Percentiles rank a stretch among this genome's conserved stretches.
phyloP scores from a whole-genome alignment of 129 eudicot species.

The Pulicaria dysenterica region DNA sequence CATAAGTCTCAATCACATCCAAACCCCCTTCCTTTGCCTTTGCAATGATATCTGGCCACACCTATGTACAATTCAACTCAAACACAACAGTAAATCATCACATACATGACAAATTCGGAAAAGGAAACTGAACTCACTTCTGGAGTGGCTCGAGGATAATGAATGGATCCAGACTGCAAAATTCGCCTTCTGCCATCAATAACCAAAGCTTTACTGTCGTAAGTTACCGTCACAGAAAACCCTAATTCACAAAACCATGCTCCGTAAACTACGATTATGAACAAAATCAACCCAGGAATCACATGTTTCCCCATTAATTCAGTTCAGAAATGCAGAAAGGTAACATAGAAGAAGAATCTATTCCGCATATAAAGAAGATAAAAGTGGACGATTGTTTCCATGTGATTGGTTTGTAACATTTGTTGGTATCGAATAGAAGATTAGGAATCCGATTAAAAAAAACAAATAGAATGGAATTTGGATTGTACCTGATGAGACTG shows the following conservation, averaged over 20 bases:
- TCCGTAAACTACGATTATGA: slow-evolving; percentile 38
- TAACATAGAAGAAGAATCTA: not conserved
- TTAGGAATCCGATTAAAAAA: not conserved
- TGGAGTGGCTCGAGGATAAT: slow-evolving; percentile 76
- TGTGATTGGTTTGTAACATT: slow-evolving; percentile 34
- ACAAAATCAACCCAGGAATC: slow-evolving; percentile 32
- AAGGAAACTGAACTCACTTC: slow-evolving; percentile 50
- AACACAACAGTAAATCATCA: slow-evolving; percentile 1
- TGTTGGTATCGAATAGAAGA: slow-evolving; percentile 34
- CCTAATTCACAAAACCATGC: slow-evolving; percentile 43
- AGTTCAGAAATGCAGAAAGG: slow-evolving; percentile 20
- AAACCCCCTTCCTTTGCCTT: slow-evolving; percentile 85
- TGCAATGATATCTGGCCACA: slow-evolving; percentile 67
- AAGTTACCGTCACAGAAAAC: slow-evolving; percentile 50
- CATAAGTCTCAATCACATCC: slow-evolving; percentile 77
- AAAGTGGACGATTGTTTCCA: slow-evolving; percentile 20
- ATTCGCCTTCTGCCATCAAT: slow-evolving; percentile 76
- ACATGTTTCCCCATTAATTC: slow-evolving; percentile 35
- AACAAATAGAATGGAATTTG: slow-evolving; percentile 12
- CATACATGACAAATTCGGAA: not conserved
- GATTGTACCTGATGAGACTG: slow-evolving; percentile 28
- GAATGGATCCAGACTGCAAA: slow-evolving; percentile 76
- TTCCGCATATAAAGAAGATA: not conserved
- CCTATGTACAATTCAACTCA: slow-evolving; percentile 42
- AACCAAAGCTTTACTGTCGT: slow-evolving; percentile 65